phyloP scores from a whole-genome alignment of 1,139 yeast genomes.

The Hyphopichia fennica region DNA sequence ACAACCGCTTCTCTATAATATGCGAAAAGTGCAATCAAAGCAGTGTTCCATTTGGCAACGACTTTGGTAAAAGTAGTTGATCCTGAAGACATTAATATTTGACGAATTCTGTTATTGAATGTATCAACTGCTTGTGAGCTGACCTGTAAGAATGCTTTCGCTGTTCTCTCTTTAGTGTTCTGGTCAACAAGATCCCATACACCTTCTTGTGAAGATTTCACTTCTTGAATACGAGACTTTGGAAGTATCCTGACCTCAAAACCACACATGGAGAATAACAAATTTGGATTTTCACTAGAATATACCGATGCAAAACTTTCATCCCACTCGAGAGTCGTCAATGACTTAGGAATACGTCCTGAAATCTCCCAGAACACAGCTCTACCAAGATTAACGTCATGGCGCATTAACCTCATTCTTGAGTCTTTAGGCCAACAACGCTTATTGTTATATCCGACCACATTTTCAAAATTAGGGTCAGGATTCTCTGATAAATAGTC shows the following conservation, averaged over 20 bases:
- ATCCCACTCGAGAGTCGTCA: slow-evolving; percentile 78
- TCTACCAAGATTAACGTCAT: slow-evolving; percentile 88
- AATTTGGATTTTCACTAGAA: slow-evolving; percentile 84
- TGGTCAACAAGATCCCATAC: slow-evolving; percentile 87
- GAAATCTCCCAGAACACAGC: slow-evolving; percentile 92
- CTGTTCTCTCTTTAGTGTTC: slow-evolving; percentile 78
- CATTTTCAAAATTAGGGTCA: slow-evolving; percentile 85
- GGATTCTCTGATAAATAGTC: slow-evolving; percentile 83
- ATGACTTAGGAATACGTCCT: slow-evolving; percentile 73
- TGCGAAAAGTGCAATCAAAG: slow-evolving; percentile 79
- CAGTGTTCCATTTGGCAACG: slow-evolving; percentile 96
- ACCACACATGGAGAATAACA: slow-evolving; percentile 89
- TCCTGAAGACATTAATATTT: slow-evolving; percentile 92
- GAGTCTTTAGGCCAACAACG: slow-evolving; percentile 95
- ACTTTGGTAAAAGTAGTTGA: slow-evolving; percentile 94
- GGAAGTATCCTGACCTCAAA: slow-evolving; percentile 92
- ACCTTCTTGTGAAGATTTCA: slow-evolving; percentile 62
- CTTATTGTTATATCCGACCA: slow-evolving; percentile 85
- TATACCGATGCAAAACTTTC: slow-evolving; percentile 84
- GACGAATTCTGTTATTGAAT: slow-evolving; percentile 83
- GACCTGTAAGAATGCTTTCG: slow-evolving; percentile 84
- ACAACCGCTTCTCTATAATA: slow-evolving; percentile 93
- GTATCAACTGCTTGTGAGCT: slow-evolving; percentile 75
- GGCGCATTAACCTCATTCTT: slow-evolving; percentile 87
- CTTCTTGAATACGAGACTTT: slow-evolving; percentile 54